A percentile compares a stretch with the other conserved stretches of the same genome.
phyloP scores from a whole-genome alignment of 2,329 filamentous ascomycete genomes.

The Aspergillus tamarii region DNA sequence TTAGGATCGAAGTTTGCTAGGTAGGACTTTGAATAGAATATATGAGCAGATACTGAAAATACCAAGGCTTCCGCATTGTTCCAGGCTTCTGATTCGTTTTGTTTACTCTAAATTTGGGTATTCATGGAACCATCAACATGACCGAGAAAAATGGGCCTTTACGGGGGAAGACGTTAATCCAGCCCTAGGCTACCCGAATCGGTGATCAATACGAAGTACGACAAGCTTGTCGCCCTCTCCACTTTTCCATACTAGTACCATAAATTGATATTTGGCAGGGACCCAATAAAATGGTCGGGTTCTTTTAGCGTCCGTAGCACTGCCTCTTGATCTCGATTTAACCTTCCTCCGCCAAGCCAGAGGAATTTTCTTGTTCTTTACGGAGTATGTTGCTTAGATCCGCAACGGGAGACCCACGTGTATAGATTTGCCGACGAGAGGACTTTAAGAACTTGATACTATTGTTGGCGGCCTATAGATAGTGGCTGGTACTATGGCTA shows the following conservation, averaged over 20 bases:
- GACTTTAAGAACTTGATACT: not conserved
- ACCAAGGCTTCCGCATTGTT: not conserved
- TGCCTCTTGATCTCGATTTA: not conserved
- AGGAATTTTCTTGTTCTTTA: not conserved
- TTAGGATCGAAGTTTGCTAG: not conserved
- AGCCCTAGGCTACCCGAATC: not conserved
- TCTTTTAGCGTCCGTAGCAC: not conserved
- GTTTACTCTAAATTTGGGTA: slow-evolving; percentile 4
- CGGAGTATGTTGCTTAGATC: not conserved
- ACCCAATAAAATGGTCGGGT: not conserved
- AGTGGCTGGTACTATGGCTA: not conserved
- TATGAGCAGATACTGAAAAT: not conserved
- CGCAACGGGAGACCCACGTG: not conserved
- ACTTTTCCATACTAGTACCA: not conserved
- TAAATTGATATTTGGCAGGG: not conserved
- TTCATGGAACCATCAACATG: not conserved
- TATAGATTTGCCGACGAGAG: not conserved
- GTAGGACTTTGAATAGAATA: not conserved
- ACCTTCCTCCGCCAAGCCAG: not conserved
- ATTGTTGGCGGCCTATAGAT: not conserved
- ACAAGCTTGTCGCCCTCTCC: not conserved
- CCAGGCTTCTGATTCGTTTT: not conserved
- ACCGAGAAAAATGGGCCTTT: not conserved
- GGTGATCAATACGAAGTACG: not conserved
- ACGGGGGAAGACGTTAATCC: not conserved